Conservation (phyloP, 768 basidiomycete species). For the Amanita polypyramis region DNA sequence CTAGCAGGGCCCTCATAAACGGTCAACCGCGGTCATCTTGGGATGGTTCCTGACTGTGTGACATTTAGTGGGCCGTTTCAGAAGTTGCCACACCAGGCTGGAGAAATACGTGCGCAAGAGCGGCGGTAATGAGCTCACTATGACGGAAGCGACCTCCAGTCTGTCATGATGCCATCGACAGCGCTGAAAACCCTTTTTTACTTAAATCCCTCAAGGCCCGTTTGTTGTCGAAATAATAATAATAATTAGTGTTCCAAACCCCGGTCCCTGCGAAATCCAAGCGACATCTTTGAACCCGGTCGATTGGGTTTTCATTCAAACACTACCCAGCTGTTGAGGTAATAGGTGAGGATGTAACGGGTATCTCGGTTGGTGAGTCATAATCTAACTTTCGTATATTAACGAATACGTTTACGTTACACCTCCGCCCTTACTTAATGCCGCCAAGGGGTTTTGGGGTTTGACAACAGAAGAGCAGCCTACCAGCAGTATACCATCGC, state of each 20-base stretch:
- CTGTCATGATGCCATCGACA: background rate
- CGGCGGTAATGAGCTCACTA: too few relatives aligned
- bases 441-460: conserved; percentile 22
- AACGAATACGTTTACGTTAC: background rate
- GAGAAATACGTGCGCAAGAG: too few relatives aligned
- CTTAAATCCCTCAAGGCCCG: conserved; percentile 13
- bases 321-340: conserved; percentile 25
- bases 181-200: conserved; percentile 19
- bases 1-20: too few relatives aligned
- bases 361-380: conserved; percentile 23
- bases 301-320: conserved; percentile 28
- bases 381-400: conserved; percentile 15
- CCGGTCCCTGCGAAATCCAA: conserved; percentile 27
- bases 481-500: conserved; percentile 24
- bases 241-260: conserved; percentile 14
- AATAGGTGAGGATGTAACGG: conserved; percentile 25
- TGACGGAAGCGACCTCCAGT: too few relatives aligned
- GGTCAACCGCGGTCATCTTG: too few relatives aligned
- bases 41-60: too few relatives aligned
- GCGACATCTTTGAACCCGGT: conserved; percentile 36
- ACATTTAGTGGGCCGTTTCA: too few relatives aligned
- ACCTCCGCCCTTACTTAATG: conserved; percentile 12
- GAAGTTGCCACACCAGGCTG: too few relatives aligned
- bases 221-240: conserved; percentile 14
- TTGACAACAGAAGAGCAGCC: conserved; percentile 23